Percentiles rank a stretch among this genome's conserved stretches.
Conservation (phyloP, 371 early-diverging fungal genomes). For the Zychaea mexicana region DNA sequence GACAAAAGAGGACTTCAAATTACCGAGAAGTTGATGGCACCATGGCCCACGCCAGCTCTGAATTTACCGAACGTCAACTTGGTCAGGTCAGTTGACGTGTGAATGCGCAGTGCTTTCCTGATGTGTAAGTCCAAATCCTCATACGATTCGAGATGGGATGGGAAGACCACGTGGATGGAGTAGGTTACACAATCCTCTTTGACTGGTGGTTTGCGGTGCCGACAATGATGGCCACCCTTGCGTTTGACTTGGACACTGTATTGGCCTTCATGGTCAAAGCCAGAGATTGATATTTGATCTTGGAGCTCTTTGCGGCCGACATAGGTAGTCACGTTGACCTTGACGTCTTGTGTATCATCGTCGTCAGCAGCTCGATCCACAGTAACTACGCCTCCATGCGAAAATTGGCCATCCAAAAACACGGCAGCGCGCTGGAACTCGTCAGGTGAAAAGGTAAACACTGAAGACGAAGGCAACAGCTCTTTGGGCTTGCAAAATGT, state of each 20-base stretch:
- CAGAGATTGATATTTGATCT: constrained; percentile 8
- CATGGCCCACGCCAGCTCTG: constrained; percentile 18
- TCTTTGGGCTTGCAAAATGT: constrained; percentile 10
- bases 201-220: constrained; percentile 2
- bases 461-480: neutral
- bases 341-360: constrained; percentile 3
- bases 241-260: constrained; percentile 22
- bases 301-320: constrained; percentile 10
- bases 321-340: constrained; percentile 14
- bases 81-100: constrained; percentile 10
- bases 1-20: neutral
- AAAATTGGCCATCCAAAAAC: constrained; percentile 13
- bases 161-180: constrained; percentile 16
- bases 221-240: constrained; percentile 4
- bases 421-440: constrained; percentile 15
- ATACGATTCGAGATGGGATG: constrained; percentile 12
- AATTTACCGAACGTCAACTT: constrained; percentile 5
- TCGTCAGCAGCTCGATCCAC: neutral
- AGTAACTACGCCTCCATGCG: constrained; percentile 8
- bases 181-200: constrained; percentile 18
- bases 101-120: constrained; percentile 10
- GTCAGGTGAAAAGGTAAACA: constrained; percentile 18
- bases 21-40: constrained; percentile 17
- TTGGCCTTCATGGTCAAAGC: constrained; percentile 22
- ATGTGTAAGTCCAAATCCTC: constrained; percentile 15